Evolutionary conservation across 23 red algal species (phyloP), one percentile per base, ranked within the genome.

Genomic region (Gracilaria gracilis): DNA sequence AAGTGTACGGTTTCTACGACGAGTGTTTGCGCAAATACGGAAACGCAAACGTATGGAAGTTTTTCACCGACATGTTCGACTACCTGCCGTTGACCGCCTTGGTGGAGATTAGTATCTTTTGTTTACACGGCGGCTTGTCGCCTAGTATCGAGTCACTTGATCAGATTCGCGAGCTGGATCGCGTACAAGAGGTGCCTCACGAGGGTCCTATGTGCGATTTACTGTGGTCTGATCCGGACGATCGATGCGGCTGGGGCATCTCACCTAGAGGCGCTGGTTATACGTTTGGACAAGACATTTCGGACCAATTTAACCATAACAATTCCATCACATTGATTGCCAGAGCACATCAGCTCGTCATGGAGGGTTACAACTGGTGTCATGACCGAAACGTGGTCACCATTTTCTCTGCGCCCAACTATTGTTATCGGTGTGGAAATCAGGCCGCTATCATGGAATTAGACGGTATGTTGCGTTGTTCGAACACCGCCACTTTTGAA

Each of bases 201-300:
- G 97, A 98, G 64, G 97, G 97, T 19, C 97, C 97, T 2, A 98
- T 98, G 97, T 98, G 97, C 76, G 97, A 98, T 79, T 85, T 98
- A 40, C 53, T 98, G 42, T 98, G 97, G 97, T 98, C 97, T 1
- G 97, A 98, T 77, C 97, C 97, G 15, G 97, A 98, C 72, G 97
- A 98, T 57, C 93, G 97, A 38, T 98, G 97, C 72, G 97, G 97
- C n/a, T 98, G 97, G 97, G 97, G 97, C 0, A 98, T 98, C 42
- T 95, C 93, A 21, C 97, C 97, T 3, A 80, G 97, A 64, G 97
- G 97, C 4, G 97, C 97, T 19, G 97, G 97, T 58, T 98, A 98
- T 61, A 98, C 97, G 15, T 98, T 98, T 83, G 97, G 97, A 0
- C 94, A 98, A 39, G 97, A 98, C 42, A 98, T 98, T 38, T 98